Evolutionary conservation across 495 filamentous ascomycete species (phyloP).

Genomic region (Aspergillus baeticus): DNA sequence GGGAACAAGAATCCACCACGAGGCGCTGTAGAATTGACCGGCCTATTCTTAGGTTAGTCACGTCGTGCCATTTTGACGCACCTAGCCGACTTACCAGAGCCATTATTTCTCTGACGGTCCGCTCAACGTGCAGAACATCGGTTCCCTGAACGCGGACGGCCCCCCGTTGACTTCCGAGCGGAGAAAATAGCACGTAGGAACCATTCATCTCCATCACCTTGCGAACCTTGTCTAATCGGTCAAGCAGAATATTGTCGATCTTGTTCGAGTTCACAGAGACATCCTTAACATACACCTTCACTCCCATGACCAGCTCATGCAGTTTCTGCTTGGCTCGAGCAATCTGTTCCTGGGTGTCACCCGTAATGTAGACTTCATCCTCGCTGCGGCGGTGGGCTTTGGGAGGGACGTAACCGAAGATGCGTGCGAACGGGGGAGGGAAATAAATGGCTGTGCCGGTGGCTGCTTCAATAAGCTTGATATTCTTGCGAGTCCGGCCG

Average conservation of each 20-base stretch:
- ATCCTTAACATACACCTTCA: conserved; percentile 88
- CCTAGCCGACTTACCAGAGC: conserved; percentile 60
- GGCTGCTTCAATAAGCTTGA: conserved; percentile 91
- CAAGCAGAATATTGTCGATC: conserved; percentile 88
- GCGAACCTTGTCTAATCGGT: conserved; percentile 89
- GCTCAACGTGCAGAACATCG: conserved; percentile 89
- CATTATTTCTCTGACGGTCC: conserved; percentile 94
- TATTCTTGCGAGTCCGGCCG: conserved; percentile 89
- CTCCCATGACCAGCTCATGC: conserved; percentile 73
- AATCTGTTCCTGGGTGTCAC: conserved; percentile 76
- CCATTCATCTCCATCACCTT: conserved; percentile 98
- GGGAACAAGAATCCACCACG: conserved; percentile 88
- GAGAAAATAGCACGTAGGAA: conserved; percentile 86
- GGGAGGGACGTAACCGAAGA: conserved; percentile 83
- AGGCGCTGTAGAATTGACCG: conserved; percentile 95
- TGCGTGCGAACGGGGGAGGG: conserved; percentile 84
- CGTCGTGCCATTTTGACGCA: conserved; percentile 17
- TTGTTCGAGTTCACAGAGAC: conserved; percentile 82
- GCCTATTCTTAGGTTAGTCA: conserved; percentile 53
- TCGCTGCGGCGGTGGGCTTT: conserved; percentile 76
- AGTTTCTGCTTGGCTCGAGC: conserved; percentile 83
- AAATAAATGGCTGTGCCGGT: conserved; percentile 98
- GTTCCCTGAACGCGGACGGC: conserved; percentile 86
- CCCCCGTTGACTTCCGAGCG: conserved; percentile 74
- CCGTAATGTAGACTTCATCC: conserved; percentile 91